Conservation (phyloP, 1,139 yeast genomes). For the Magnusiomyces paraingens region DNA sequence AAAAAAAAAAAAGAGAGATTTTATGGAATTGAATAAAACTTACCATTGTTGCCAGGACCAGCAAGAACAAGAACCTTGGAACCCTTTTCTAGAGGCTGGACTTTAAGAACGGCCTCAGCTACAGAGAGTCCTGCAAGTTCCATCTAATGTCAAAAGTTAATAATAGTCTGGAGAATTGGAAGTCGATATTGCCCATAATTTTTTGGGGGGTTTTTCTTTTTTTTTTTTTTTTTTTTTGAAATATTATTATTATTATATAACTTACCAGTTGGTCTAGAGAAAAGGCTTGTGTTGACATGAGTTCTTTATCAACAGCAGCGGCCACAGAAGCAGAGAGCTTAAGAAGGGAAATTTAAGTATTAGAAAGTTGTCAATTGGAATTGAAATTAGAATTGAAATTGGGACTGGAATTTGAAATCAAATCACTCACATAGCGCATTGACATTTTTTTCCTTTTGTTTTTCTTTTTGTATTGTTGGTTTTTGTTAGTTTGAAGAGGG, state of each 20-base stretch:
- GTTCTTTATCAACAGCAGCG: constrained; percentile 70
- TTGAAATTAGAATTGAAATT: no score
- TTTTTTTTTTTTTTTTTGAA: no score
- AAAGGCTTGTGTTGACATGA: constrained; percentile 79
- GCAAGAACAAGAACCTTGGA: constrained; percentile 60
- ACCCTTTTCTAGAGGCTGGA: constrained; percentile 42
- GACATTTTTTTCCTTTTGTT: no score
- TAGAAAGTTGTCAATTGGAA: no score
- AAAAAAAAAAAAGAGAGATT: background rate
- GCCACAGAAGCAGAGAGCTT: constrained; percentile 38
- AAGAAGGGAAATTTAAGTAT: background rate
- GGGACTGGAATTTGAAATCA: no score
- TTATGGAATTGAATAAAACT: constrained; percentile 1
- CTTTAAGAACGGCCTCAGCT: constrained; percentile 71
- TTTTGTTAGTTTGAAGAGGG: no score
- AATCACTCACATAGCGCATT: no score
- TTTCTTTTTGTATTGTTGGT: no score
- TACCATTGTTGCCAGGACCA: constrained; percentile 92
- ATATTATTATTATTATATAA: constrained; percentile 5
- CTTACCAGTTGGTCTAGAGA: constrained; percentile 74
- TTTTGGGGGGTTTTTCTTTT: no score
- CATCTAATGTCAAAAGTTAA: constrained; percentile 41
- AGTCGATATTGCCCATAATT: no score
- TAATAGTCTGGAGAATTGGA: no score
- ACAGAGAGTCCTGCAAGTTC: constrained; percentile 94